phyloP scores from a whole-genome alignment of 495 filamentous ascomycete genomes.

The Hypomontagnella monticulosa region DNA sequence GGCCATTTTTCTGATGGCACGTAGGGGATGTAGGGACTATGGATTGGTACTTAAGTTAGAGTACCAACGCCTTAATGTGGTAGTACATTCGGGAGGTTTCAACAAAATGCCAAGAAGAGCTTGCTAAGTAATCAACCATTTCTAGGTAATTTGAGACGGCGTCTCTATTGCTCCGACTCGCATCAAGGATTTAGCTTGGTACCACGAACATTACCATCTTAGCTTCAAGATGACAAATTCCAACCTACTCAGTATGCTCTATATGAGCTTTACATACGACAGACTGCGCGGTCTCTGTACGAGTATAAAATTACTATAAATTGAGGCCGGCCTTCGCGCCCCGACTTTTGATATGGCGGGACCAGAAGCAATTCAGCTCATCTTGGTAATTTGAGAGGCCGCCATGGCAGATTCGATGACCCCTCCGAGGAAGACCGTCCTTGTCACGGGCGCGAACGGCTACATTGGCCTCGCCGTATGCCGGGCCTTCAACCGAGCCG shows the following conservation, averaged over 20 bases:
- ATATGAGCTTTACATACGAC: too few species aligned
- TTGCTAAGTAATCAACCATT: too few species aligned
- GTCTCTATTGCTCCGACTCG: slow-evolving; percentile 22
- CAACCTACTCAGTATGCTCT: too few species aligned
- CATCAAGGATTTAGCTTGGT: not conserved
- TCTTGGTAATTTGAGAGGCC: not conserved
- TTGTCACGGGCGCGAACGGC: slow-evolving; percentile 56
- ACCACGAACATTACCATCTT: not conserved
- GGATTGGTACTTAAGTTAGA: too few species aligned
- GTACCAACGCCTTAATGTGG: too few species aligned
- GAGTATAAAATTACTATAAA: not conserved
- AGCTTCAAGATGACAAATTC: too few species aligned
- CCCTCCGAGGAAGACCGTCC: slow-evolving; percentile 39
- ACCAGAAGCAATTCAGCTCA: not conserved
- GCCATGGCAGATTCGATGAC: slow-evolving; percentile 12
- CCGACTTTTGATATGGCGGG: not conserved
- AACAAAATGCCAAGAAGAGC: too few species aligned
- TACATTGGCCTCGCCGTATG: slow-evolving; percentile 56
- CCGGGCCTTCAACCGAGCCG: slow-evolving; percentile 52
- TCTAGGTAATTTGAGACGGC: not conserved
- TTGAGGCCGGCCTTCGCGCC: not conserved
- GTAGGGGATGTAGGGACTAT: too few species aligned
- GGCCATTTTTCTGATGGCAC: too few species aligned
- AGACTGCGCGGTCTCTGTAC: not conserved
- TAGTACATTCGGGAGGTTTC: too few species aligned